These are phyloP conservation scores for Cyathus striatus DNA, from an alignment of 768 basidiomycete genomes.

Conservation along the genomic window DNA sequence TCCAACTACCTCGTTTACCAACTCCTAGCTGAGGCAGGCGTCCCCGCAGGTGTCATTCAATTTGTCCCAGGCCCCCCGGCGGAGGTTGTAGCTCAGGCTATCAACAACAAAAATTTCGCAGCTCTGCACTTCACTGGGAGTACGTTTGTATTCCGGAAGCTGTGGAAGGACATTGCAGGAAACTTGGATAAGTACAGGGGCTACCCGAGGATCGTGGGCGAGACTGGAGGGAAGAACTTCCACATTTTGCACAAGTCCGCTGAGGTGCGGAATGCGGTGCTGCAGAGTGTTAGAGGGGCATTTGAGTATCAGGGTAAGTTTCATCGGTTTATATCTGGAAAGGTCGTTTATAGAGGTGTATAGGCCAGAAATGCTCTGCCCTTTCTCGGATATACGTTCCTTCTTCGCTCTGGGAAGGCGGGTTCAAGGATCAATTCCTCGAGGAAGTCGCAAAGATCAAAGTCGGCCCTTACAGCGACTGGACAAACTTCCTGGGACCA, in stretches of 20 bases:
- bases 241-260: conserved; percentile 88
- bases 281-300: conserved; percentile 81
- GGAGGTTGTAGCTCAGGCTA: conserved; percentile 80
- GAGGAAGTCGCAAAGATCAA: conserved; percentile 78
- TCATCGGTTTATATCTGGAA: background rate
- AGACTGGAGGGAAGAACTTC: conserved; percentile 99
- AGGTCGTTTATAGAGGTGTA: background rate
- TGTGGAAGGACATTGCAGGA: conserved; percentile 92
- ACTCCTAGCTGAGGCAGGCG: conserved; percentile 89
- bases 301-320: conserved; percentile 90
- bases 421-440: conserved; percentile 80
- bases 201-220: conserved; percentile 95
- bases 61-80: conserved; percentile 90
- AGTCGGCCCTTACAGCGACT: conserved; percentile 73
- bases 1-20: conserved; percentile 91
- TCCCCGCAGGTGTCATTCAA: conserved; percentile 94
- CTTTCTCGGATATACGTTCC: conserved; percentile 89
- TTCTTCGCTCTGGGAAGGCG: conserved; percentile 75
- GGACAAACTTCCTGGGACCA: conserved; percentile 88
- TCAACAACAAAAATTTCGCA: conserved; percentile 75
- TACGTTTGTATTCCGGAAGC: conserved; percentile 88
- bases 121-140: conserved; percentile 96
- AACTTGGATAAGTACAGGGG: conserved; percentile 85
- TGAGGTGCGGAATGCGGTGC: conserved; percentile 83
- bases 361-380: conserved; percentile 96